phyloP scores from a whole-genome alignment of 2,329 filamentous ascomycete species.

The Beauveria medogensis region DNA sequence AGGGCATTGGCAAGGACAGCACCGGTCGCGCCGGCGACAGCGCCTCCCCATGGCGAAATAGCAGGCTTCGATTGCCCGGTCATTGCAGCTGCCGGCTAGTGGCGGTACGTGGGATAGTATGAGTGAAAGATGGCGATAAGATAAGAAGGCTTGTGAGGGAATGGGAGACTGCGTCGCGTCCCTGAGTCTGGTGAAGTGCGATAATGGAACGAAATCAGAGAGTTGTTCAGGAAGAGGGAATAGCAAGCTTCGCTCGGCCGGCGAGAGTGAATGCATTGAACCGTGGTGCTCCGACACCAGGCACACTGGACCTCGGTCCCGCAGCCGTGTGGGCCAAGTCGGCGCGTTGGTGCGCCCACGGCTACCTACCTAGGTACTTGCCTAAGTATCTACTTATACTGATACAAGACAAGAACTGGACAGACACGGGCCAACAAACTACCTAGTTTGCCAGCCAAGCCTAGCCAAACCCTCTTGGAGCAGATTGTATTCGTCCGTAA shows the following conservation, averaged over 20 bases:
- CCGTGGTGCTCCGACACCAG: conserved; percentile 8
- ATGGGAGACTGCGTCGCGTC: neutral
- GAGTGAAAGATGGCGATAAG: neutral
- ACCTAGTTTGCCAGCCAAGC: neutral
- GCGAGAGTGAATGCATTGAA: conserved; percentile 1
- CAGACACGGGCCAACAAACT: neutral
- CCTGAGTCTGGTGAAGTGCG: neutral
- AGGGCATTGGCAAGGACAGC: conserved; percentile 91
- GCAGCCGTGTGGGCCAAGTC: conserved; percentile 9
- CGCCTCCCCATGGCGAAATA: conserved; percentile 87
- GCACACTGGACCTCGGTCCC: conserved; percentile 11
- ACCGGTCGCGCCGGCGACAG: conserved; percentile 84
- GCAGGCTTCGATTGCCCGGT: conserved; percentile 54
- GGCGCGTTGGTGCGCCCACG: neutral
- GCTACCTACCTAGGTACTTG: no score
- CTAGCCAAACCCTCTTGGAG: neutral
- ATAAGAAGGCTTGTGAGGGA: neutral
- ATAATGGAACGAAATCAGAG: neutral
- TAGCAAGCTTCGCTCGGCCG: neutral
- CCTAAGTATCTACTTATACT: no score
- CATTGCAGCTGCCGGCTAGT: conserved; percentile 28
- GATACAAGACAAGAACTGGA: neutral
- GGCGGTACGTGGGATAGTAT: neutral
- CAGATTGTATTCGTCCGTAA: neutral
- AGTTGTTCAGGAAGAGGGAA: neutral